Evolutionary conservation across 176 grass and related monocot species (phyloP).

Genomic region (Chloris gayana): DNA sequence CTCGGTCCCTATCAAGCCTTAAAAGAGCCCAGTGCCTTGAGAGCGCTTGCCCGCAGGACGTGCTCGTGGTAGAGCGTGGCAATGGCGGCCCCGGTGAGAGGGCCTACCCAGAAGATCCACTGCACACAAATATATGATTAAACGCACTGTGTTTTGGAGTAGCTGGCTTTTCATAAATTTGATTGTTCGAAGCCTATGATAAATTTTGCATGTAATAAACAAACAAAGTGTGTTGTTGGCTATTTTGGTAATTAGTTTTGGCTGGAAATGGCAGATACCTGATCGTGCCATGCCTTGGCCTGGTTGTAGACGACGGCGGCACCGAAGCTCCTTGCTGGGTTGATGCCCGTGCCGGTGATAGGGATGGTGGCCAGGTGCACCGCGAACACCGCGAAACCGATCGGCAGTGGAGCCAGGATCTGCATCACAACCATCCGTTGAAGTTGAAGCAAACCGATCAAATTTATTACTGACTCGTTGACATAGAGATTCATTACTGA

Average conservation of each 20-base stretch:
- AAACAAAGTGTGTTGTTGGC: too few relatives aligned
- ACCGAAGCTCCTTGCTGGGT: conserved; percentile 46
- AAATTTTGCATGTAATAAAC: too few relatives aligned
- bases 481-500: not conserved
- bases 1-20: not conserved
- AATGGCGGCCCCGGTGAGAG: conserved; percentile 24
- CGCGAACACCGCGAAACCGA: conserved; percentile 40
- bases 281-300: conserved; percentile 28
- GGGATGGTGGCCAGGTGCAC: conserved; percentile 44
- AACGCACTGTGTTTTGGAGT: too few relatives aligned
- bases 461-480: not conserved
- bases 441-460: not conserved
- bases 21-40: conserved; percentile 41
- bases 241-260: too few relatives aligned
- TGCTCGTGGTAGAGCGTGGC: conserved; percentile 46
- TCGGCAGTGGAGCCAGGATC: conserved; percentile 34
- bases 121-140: not conserved
- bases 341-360: conserved; percentile 39
- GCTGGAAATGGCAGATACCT: not conserved
- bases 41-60: conserved; percentile 29
- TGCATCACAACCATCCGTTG: not conserved
- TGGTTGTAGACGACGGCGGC: conserved; percentile 42
- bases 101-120: conserved; percentile 53
- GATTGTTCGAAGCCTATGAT: too few relatives aligned
- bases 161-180: too few relatives aligned